phyloP scores from a whole-genome alignment of 2,329 filamentous ascomycete genomes.

The Diaporthe citriasiana region DNA sequence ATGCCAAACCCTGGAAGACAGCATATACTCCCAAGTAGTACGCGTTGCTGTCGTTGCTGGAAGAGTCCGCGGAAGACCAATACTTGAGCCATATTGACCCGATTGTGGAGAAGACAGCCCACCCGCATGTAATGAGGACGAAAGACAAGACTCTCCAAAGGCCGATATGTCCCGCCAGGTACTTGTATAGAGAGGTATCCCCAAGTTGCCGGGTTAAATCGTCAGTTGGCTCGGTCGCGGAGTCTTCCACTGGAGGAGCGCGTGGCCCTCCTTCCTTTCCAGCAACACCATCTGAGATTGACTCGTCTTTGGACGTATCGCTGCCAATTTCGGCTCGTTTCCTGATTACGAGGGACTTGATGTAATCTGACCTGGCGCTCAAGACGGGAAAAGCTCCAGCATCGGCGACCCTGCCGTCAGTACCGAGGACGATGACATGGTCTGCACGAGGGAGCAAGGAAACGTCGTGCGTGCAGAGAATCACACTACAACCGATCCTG shows the following conservation, averaged over 20 bases:
- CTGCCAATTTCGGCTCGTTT: background rate
- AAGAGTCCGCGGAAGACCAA: conserved; percentile 4
- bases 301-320: background rate
- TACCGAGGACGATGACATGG: background rate
- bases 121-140: background rate
- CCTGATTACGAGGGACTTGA: background rate
- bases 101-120: conserved; percentile 3
- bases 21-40: conserved; percentile 24
- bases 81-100: conserved; percentile 8
- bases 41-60: background rate
- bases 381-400: background rate
- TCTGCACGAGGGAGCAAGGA: background rate
- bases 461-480: conserved; percentile 7
- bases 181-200: background rate
- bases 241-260: background rate
- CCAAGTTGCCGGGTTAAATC: background rate
- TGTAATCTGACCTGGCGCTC: background rate
- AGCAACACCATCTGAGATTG: background rate
- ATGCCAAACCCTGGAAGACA: conserved; percentile 26
- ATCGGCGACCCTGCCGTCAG: background rate
- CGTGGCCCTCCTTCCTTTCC: background rate
- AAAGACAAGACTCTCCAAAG: background rate
- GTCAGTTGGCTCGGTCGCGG: background rate
- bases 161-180: background rate
- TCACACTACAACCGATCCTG: conserved; percentile 3